A percentile compares a stretch with the other conserved stretches of the same genome.
phyloP scores from a whole-genome alignment of 257 asterid genomes.

The Cordia subcordata region DNA sequence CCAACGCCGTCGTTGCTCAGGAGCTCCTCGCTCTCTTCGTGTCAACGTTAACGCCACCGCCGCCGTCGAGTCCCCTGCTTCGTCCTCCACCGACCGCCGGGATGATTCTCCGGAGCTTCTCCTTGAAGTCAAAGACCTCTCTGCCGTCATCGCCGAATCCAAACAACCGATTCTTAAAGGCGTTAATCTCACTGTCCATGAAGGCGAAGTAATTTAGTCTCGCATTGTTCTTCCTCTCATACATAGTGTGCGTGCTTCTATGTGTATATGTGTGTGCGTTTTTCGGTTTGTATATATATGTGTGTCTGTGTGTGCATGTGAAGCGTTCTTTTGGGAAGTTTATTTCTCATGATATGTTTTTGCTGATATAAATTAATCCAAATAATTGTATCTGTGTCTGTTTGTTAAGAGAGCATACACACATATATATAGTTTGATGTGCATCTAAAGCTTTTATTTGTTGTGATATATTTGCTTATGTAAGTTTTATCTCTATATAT shows the following conservation, averaged over 20 bases:
- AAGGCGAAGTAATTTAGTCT: slow-evolving; percentile 71
- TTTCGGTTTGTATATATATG: no score
- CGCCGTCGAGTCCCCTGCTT: slow-evolving; percentile 51
- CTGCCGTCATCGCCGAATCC: slow-evolving; percentile 71
- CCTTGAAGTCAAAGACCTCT: slow-evolving; percentile 77
- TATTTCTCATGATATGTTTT: no score
- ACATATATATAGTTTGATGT: no score
- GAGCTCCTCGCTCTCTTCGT: slow-evolving; percentile 8
- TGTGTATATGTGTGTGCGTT: slow-evolving; percentile 99
- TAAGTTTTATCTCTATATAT: no score
- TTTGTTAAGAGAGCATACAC: no score
- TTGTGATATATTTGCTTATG: no score
- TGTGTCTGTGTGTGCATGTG: no score
- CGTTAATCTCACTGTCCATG: slow-evolving; percentile 73
- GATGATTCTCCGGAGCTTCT: slow-evolving; percentile 33
- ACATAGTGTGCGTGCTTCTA: slow-evolving; percentile 72
- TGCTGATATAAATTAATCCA: no score
- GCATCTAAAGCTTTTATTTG: no score
- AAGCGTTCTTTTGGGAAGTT: slow-evolving; percentile 99
- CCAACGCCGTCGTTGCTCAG: slow-evolving; percentile 30
- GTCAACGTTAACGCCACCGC: slow-evolving; percentile 44
- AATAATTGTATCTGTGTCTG: no score
- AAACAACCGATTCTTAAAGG: slow-evolving; percentile 77
- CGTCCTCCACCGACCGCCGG: slow-evolving; percentile 36
- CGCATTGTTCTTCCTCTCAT: background rate